Base-by-base conservation (phyloP, 2,329 filamentous ascomycete species). In the Aureobasidium sp. region DNA sequence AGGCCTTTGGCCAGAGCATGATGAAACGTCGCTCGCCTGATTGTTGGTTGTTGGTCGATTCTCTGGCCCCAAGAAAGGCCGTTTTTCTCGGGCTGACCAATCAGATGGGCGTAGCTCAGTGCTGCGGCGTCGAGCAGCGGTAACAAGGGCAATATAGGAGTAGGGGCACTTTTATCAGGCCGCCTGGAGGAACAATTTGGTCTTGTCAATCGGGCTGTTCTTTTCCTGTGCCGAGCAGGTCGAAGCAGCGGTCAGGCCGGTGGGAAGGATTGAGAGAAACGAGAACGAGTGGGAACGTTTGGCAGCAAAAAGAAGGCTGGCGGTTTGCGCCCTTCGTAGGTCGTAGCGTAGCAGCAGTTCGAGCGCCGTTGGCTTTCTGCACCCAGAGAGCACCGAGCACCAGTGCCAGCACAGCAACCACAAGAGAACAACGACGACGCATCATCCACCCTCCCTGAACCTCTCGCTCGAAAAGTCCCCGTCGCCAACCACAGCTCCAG, bases 301-400 rank as follows among this genome's bases (percentile, higher is more conserved):
- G 9, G 49, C 49, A 53, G 49, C 36, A 53, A 37, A 31, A 52
- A 42, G 41, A 42, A 42, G 41, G 41, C 20, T 44, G 49, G 20
- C 36, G 15, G 49, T 53, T 55, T 41, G 27, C 51, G 22, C 25
- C 39, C 47, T 25, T 39, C 29, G 39, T 52, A 52, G 49, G 14
- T 15, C 41, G 37, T 55, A 55, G 36, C 34, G 34, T 27, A 37
- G 20, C 41, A 44, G 44, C 31, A 48, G 49, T 29, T 29, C 37
- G 29, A 55, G 51, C 22, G 51, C 51, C 51, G 51, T 55, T 55
- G 37, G 51, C 51, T 55, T 55, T 42, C 49, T 52, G 49, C 37
- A 37, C 51, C n/a, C 51, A 42, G 14, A 15, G 37, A 55, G 51
- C 51, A 55, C 22, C 22, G 34, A 48, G 45, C 45, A 39, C 49